Base-by-base conservation (phyloP, 371 early-diverging fungal genomes). In the Saksenaea oblongispora region DNA sequence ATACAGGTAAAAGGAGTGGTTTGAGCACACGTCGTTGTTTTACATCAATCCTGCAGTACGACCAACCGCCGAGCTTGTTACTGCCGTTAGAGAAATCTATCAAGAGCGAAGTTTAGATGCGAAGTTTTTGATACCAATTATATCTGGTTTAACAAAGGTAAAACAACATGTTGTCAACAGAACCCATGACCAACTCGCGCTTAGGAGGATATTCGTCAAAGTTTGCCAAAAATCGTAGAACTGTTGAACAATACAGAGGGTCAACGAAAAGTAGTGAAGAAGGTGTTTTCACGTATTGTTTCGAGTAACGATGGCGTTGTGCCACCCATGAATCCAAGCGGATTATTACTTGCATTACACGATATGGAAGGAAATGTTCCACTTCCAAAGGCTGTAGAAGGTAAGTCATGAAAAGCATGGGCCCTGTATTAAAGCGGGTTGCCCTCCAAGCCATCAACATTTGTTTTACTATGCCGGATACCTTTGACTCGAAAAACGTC, bases 401-500 rank as follows among this genome's bases (percentile, higher is more conserved):
- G 85, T 85, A 75, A 58, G 31, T 31, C 4, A 31, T 31, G 24
- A 41, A 47, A 18, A 18, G 4, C 26, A 1, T 7, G 51, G 22
- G 22, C 8, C 10, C 5, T 47, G 2, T 39, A 5, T 59, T 1
- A 39, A 13, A 14, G 37, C 9, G 28, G 15, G 53, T 13, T 31
- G 27, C 10, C 56, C 28, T 26, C 63, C 14, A 39, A 89, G 91
- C 89, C 1, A 89, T 85, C 56, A 78, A 84, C 41, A 82, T 92
- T 22, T 93, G 93, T 73, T 86, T 93, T 65, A 74, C 80, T 11
- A 74, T 85, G 63, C 76, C 87, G 0, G 80, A 87, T 36, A 74
- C 88, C 24, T 93, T 87, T 75, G 89, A 76, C 41, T 78, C 85
- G 37, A 90, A 91, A 66, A 76, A 84, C 14, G 71, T 93, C 39